Evolutionary conservation across 768 basidiomycete genomes (phyloP).

Genomic region (Mycena metata): DNA sequence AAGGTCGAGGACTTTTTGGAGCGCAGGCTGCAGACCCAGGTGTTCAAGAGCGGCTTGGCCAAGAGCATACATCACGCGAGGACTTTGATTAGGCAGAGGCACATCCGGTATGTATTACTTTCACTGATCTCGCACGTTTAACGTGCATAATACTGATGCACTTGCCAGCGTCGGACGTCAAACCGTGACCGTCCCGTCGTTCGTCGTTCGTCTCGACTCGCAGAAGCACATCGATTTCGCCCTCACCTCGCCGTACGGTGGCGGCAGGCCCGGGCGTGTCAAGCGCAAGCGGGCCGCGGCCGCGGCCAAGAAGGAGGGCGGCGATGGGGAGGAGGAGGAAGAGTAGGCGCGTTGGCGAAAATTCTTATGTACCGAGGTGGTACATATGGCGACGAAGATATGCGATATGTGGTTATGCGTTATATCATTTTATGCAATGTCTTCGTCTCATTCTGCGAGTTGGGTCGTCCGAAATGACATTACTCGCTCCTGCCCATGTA

Average conservation of each 20-base stretch:
- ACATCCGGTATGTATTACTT: constrained; percentile 84
- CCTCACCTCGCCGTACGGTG: constrained; percentile 95
- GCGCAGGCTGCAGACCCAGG: constrained; percentile 97
- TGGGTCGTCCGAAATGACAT: too few relatives aligned
- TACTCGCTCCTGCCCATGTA: too few relatives aligned
- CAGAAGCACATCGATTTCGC: constrained; percentile 99
- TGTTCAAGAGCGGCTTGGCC: constrained; percentile 98
- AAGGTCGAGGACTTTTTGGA: constrained; percentile 99
- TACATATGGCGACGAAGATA: too few relatives aligned
- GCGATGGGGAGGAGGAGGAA: constrained; percentile 92
- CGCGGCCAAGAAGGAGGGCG: constrained; percentile 92
- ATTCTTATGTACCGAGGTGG: too few relatives aligned
- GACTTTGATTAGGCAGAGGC: constrained; percentile 96
- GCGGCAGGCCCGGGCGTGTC: constrained; percentile 93
- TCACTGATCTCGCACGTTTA: too few relatives aligned
- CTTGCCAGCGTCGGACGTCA: constrained; percentile 91
- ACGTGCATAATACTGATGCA: background rate
- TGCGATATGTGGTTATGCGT: too few relatives aligned
- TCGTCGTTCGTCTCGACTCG: constrained; percentile 98
- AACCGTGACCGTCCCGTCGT: constrained; percentile 98
- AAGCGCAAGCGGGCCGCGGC: constrained; percentile 98
- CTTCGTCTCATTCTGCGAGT: too few relatives aligned
- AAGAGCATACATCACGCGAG: constrained; percentile 99
- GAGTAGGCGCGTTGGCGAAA: constrained; percentile 61
- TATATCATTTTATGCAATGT: too few relatives aligned